Percentiles rank a stretch among this genome's conserved stretches.
Conservation (phyloP, 768 basidiomycete genomes). For the Gloeopeniophorella convolvens region DNA sequence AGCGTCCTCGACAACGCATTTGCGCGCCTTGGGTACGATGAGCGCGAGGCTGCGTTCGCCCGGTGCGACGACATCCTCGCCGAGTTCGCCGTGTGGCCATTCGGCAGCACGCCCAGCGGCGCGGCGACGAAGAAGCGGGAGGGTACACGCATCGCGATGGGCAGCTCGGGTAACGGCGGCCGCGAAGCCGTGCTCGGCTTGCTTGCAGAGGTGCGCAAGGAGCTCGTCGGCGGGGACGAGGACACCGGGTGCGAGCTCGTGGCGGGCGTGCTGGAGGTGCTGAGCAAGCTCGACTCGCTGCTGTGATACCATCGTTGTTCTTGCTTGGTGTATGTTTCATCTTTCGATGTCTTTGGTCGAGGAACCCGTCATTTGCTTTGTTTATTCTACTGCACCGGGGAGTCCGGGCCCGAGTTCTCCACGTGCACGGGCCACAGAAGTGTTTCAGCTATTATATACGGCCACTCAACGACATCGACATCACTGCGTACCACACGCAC, state of each 20-base stretch:
- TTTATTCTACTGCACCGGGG: background rate
- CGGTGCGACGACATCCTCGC: conserved; percentile 91
- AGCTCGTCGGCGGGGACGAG: conserved; percentile 57
- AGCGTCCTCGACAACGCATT: conserved; percentile 95
- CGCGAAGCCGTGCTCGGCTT: conserved; percentile 69
- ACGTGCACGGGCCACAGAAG: too few species aligned
- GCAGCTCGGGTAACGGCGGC: conserved; percentile 42
- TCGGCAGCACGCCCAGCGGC: conserved; percentile 37
- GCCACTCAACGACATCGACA: too few species aligned
- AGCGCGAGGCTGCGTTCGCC: conserved; percentile 87
- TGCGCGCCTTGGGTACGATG: conserved; percentile 82
- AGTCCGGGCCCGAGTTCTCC: too few species aligned
- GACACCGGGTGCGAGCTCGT: conserved; percentile 88
- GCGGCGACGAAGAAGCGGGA: conserved; percentile 30
- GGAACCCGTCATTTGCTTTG: conserved; percentile 3
- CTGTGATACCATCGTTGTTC: conserved; percentile 38
- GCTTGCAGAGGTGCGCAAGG: conserved; percentile 65
- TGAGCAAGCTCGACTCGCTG: conserved; percentile 86
- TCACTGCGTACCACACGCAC: too few species aligned
- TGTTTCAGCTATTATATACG: too few species aligned
- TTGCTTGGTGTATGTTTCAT: conserved; percentile 8
- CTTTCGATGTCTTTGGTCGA: background rate
- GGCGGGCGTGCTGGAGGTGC: conserved; percentile 88
- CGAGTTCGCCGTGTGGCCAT: conserved; percentile 90
- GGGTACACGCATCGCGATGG: conserved; percentile 47